phyloP scores from a whole-genome alignment of 164 flowering plant genomes.

The Berberis vulgaris region DNA sequence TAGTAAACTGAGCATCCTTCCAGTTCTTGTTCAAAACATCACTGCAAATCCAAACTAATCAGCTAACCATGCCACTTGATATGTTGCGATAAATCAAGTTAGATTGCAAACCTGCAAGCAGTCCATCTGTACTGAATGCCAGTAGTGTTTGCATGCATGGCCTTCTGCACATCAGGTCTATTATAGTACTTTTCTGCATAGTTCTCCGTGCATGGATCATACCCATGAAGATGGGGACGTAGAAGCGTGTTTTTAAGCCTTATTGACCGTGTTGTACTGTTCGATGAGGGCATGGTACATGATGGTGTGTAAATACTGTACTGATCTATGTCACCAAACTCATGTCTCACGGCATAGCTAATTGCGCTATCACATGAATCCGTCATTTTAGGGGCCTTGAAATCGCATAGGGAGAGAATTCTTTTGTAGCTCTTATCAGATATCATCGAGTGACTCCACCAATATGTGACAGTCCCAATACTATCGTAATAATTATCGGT shows the following conservation, averaged over 20 bases:
- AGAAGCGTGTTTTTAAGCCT: constrained; percentile 48
- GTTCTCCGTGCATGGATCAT: constrained; percentile 79
- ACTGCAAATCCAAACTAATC: constrained; percentile 25
- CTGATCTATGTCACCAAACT: constrained; percentile 78
- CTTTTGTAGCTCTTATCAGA: constrained; percentile 64
- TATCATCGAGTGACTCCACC: constrained; percentile 85
- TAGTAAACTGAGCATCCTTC: constrained; percentile 55
- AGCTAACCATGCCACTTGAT: too few relatives aligned
- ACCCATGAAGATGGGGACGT: constrained; percentile 42
- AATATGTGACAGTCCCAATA: constrained; percentile 60
- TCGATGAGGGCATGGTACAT: constrained; percentile 20
- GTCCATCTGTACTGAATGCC: constrained; percentile 73
- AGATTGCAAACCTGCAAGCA: constrained; percentile 62
- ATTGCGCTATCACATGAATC: constrained; percentile 32
- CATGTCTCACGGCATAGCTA: constrained; percentile 48
- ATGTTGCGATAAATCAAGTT: too few relatives aligned
- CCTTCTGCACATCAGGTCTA: constrained; percentile 69
- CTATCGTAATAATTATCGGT: constrained; percentile 60
- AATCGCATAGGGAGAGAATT: constrained; percentile 49
- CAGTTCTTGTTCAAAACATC: constrained; percentile 54
- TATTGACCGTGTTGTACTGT: constrained; percentile 8
- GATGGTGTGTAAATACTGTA: constrained; percentile 77
- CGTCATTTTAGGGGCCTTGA: constrained; percentile 22
- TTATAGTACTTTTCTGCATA: constrained; percentile 78
- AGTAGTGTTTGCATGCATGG: constrained; percentile 68